A percentile compares a stretch with the other conserved stretches of the same genome.
These are phyloP conservation scores for Saturnispora diversa DNA, from an alignment of 805 yeast genomes.

Conservation along the genomic window DNA sequence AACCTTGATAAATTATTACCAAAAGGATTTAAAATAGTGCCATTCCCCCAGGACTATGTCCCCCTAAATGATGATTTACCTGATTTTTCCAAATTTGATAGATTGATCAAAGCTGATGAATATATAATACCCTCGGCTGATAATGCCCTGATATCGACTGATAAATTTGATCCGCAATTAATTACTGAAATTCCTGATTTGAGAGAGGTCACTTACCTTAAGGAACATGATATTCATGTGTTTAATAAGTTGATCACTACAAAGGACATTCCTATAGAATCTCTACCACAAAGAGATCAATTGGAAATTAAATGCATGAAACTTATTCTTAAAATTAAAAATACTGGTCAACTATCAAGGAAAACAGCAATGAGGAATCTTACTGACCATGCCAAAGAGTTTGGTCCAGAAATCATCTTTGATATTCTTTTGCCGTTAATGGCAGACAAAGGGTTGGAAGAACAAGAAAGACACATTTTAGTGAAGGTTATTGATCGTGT, in stretches of 20 bases:
- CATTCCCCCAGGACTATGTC: no score
- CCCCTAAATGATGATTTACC: conserved; percentile 29
- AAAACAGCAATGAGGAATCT: conserved; percentile 61
- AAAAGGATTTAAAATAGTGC: conserved; percentile 43
- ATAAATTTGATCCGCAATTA: conserved; percentile 29
- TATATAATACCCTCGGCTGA: conserved; percentile 49
- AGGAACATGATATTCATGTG: conserved; percentile 60
- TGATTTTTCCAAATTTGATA: conserved; percentile 25
- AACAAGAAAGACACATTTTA: conserved; percentile 74
- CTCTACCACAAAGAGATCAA: conserved; percentile 42
- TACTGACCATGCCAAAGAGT: conserved; percentile 50
- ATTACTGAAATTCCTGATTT: conserved; percentile 57
- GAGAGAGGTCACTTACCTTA: conserved; percentile 58
- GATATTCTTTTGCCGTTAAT: conserved; percentile 68
- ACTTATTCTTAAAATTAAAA: conserved; percentile 61
- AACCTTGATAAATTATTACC: conserved; percentile 45
- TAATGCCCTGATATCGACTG: conserved; percentile 20
- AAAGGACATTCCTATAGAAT: conserved; percentile 26
- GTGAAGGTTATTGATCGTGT: conserved; percentile 70
- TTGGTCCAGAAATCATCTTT: conserved; percentile 66
- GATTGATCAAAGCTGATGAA: conserved; percentile 24
- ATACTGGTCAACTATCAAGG: conserved; percentile 64
- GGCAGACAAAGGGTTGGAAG: conserved; percentile 63
- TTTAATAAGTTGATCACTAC: conserved; percentile 49
- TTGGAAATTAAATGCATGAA: conserved; percentile 55